Evolutionary conservation across 495 filamentous ascomycete species (phyloP), one percentile per base, ranked within the genome.

Genomic region (Recurvomyces mirabilis): DNA sequence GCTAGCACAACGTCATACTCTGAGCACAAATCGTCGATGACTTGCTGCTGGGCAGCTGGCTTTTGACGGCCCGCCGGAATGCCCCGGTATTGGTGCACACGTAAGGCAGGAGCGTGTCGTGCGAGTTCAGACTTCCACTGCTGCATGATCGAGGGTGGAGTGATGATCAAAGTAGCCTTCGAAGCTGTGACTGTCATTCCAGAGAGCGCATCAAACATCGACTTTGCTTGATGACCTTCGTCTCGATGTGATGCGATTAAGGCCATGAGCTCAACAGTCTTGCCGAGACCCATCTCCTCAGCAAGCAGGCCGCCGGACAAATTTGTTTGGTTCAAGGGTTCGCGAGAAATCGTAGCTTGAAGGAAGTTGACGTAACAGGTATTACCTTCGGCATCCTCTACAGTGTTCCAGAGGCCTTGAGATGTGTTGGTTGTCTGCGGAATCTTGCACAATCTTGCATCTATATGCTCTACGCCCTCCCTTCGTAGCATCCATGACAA

Each of bases 201-300:
- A 5, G 55, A 58, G 23, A 60, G 51, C 5, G 4, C 43, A 38
- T 66, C 63, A 14, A 46, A 43, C 6, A 58, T 51, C 43, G 31
- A 32, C 52, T 47, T 4, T 50, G 53, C 15, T 64, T 68, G 26
- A 44, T 65, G 11, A 4, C 46, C 38, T 35, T 31, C 6, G 9
- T 58, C 56, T 37, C 32, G 34, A 54, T 93, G 78, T 34, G 82
- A 57, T 33, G 72, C 72, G 0, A 93, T 79, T 15, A 95, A 62
- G 1, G 82, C 74, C 34, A 91, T 83, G 38, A 89, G 70, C 59
- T 98, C 91, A 15, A 95, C 74, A 0, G 91, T 95, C 59, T 98
- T 98, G 1, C 91, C 91, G 4, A 98, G 65, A 0, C 89, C 89
- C 91, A 95, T 95, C 63, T 98, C 91, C 60, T 98, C 89, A 0